Evolutionary conservation across 345 rosid species (phyloP), one percentile per base, ranked within the genome.

Genomic region (Syzygium grande): DNA sequence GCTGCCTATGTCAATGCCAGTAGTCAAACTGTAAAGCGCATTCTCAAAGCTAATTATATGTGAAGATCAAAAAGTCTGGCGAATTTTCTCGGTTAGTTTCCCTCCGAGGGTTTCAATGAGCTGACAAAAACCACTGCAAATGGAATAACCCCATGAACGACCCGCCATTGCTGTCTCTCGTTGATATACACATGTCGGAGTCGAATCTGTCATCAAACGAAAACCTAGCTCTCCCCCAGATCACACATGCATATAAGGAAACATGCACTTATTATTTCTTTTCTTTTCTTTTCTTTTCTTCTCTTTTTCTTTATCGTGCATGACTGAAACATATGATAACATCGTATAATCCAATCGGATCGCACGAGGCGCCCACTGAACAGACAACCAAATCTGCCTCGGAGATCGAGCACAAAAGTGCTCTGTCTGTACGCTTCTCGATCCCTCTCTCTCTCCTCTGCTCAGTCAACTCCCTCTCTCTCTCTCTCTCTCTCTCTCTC

Each of bases 331-430:
- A 17, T 68, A 68, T 9, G 80, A 34, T 34, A 16, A 65, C 79
- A 65, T 65, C 23, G 23, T 9, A 30, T 15, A 17, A 84, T 84
- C 73, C 79, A 61, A 61, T 51, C 59, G 27, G 43, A 41, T 51
- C 52, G 34, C 52, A 8, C 52, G 30, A 41, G 19, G 51, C 86
- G 84, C 86, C 83, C 89, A 87, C 86, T 61, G 22, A 51, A 23
- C 58, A 84, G 89, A 87, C 89, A 87, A 51, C 52, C 51, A 49
- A 59, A 87, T 59, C 88, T 51, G 41, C 84, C 85, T 84, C 68
- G 86, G 89, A 49, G 52, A 59, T 56, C 38, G 89, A 84, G 86
- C 86, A 27, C 34, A n/a, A 30, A 52, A 73, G 49, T 73, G 80
- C 80, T 73, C 80, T 73, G 80, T 73, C 80, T 34, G 80, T 19